These are phyloP conservation scores for Arabidopsis thaliana DNA, from an alignment of 345 rosid species.

Conservation along the genomic window TAIR10.1 NC_003075.7:13430001-13430500, in stretches of 20 bases:
- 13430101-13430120: background rate
- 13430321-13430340: background rate
- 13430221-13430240: background rate
- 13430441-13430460: background rate
- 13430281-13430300: background rate
- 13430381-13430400: background rate
- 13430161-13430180: no score
- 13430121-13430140: background rate
- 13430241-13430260: background rate
- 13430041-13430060: slow-evolving; percentile 29
- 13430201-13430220: background rate
- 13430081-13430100: background rate
- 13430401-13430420: background rate
- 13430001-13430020: slow-evolving; percentile 7
- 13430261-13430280: background rate
- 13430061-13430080: background rate
- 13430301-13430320: background rate
- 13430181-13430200: no score
- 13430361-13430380: background rate
- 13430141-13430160: background rate
- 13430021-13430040: slow-evolving; percentile 22
- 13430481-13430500: background rate
- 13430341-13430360: background rate
- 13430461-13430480: background rate
- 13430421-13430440: background rate